These are phyloP conservation scores for Sugiyamaella xylanicola DNA, from an alignment of 1,139 yeast species.

Conservation along the genomic window DNA sequence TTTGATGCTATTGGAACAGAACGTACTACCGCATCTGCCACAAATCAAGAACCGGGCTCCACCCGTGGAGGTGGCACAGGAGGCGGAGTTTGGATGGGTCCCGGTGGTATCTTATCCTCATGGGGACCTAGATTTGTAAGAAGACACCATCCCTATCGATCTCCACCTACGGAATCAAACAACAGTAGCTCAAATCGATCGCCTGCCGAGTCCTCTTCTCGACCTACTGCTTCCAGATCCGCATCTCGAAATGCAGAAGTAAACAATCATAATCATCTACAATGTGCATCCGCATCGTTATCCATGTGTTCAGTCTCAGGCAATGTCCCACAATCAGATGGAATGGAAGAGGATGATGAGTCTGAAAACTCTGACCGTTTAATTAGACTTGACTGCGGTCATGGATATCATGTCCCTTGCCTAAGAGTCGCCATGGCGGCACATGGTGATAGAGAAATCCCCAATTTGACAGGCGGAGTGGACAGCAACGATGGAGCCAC, in stretches of 20 bases:
- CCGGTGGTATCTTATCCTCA: constrained; percentile 11
- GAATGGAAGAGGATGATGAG: constrained; percentile 4
- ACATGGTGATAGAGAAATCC: constrained; percentile 38
- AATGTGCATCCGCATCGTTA: constrained; percentile 35
- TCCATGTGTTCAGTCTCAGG: constrained; percentile 31
- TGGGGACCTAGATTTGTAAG: constrained; percentile 19
- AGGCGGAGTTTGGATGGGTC: constrained; percentile 20
- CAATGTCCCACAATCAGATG: constrained; percentile 18
- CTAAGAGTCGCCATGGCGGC: constrained; percentile 35
- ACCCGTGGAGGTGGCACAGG: constrained; percentile 16
- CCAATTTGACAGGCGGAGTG: constrained; percentile 26
- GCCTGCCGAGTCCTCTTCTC: constrained; percentile 4
- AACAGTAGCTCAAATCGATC: not conserved
- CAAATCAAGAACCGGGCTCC: not conserved
- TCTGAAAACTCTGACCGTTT: constrained; percentile 15
- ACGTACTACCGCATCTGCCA: constrained; percentile 1
- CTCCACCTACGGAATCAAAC: constrained; percentile 7
- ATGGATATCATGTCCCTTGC: constrained; percentile 38
- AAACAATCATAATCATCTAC: constrained; percentile 28
- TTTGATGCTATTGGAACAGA: not conserved
- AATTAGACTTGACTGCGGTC: constrained; percentile 37
- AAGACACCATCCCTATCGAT: constrained; percentile 31
- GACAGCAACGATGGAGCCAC: constrained; percentile 25
- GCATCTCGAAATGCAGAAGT: constrained; percentile 15
- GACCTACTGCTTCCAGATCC: constrained; percentile 12